These are phyloP conservation scores for Beauveria pseudobassiana DNA, from an alignment of 2,329 filamentous ascomycete genomes.

Conservation along the genomic window DNA sequence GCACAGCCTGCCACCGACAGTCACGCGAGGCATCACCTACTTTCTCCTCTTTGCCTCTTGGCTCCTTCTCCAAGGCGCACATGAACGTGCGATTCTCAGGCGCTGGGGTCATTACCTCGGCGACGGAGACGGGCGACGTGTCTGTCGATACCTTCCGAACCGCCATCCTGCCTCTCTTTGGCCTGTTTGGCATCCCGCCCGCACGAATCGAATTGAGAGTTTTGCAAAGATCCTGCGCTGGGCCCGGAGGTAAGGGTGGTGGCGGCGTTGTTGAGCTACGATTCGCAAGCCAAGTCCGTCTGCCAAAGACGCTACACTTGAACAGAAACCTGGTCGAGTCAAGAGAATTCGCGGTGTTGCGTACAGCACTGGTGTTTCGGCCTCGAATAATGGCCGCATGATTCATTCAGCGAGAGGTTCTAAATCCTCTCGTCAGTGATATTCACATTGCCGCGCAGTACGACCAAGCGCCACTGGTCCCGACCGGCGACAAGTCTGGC, in stretches of 20 bases:
- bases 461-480: constrained; percentile 54
- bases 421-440: constrained; percentile 80
- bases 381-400: constrained; percentile 90
- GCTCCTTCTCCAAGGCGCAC: constrained; percentile 85
- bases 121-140: constrained; percentile 77
- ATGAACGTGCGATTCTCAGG: constrained; percentile 88
- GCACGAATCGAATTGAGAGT: constrained; percentile 81
- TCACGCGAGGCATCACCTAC: constrained; percentile 78
- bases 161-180: constrained; percentile 82
- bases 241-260: constrained; percentile 67
- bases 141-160: constrained; percentile 91
- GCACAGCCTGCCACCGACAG: constrained; percentile 71
- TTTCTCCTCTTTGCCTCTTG: constrained; percentile 86
- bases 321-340: constrained; percentile 72
- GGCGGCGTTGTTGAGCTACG: constrained; percentile 89
- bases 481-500: constrained; percentile 45
- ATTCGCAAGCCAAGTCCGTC: constrained; percentile 85
- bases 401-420: constrained; percentile 82
- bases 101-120: constrained; percentile 83
- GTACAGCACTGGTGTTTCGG: constrained; percentile 86
- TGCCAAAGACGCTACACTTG: constrained; percentile 90
- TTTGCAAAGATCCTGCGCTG: constrained; percentile 70
- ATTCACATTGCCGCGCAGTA: constrained; percentile 84
- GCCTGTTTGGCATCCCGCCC: constrained; percentile 74
- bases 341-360: constrained; percentile 88